These are phyloP conservation scores for Sphaerobolus stellatus DNA, from an alignment of 1,284 basidiomycete genomes.

Conservation along the genomic window DNA sequence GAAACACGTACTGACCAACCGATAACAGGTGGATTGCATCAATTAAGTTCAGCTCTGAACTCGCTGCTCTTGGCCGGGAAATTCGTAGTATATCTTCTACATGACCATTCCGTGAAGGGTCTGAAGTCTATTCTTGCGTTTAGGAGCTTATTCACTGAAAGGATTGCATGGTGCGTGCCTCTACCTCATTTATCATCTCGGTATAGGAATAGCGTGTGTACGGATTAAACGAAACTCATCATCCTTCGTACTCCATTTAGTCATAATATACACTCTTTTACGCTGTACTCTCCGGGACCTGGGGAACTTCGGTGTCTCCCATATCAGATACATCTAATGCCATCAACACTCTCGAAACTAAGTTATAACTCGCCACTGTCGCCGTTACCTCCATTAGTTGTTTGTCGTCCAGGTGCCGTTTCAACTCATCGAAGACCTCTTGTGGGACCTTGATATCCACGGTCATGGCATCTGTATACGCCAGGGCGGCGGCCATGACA, in stretches of 20 bases:
- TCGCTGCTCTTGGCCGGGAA: too few relatives aligned
- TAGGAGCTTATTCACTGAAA: background rate
- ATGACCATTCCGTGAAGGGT: too few relatives aligned
- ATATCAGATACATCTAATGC: constrained; percentile 51
- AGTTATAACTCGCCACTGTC: constrained; percentile 51
- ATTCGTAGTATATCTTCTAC: too few relatives aligned
- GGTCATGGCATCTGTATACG: constrained; percentile 52
- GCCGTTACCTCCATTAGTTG: constrained; percentile 50
- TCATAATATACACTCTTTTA: too few relatives aligned
- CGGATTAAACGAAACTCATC: too few relatives aligned
- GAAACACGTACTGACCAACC: too few relatives aligned
- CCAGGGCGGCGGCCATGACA: constrained; percentile 43
- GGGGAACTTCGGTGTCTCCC: constrained; percentile 40
- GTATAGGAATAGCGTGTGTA: too few relatives aligned
- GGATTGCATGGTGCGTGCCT: background rate
- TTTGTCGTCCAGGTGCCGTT: constrained; percentile 36
- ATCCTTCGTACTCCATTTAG: too few relatives aligned
- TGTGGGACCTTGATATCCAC: constrained; percentile 39
- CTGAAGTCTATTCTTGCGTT: too few relatives aligned
- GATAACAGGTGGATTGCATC: too few relatives aligned
- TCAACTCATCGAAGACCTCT: constrained; percentile 33
- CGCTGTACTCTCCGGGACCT: constrained; percentile 26
- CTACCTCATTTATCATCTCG: background rate
- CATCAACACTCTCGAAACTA: constrained; percentile 57
- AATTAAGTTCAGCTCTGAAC: too few relatives aligned